Conservation (phyloP, 179 eudicot genomes). For the Silene noctiflora region DNA sequence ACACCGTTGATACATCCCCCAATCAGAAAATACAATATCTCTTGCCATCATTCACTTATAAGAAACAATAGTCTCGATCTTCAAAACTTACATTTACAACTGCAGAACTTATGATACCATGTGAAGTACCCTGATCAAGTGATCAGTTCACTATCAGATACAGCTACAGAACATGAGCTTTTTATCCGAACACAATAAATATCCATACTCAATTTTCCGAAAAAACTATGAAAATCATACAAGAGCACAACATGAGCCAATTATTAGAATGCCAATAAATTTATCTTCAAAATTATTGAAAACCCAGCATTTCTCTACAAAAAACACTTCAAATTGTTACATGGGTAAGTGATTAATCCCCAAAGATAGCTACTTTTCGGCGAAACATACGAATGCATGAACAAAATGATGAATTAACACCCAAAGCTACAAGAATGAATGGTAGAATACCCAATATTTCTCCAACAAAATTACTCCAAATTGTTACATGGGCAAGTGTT, state of each 20-base stretch:
- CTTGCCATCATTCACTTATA: not conserved
- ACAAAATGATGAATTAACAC: not conserved
- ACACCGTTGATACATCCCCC: too few species aligned
- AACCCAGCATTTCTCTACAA: not conserved
- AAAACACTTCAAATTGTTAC: constrained; percentile 4
- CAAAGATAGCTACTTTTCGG: not conserved
- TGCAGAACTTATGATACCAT: not conserved
- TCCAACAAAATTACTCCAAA: not conserved
- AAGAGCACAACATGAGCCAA: not conserved
- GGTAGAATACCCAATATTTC: too few species aligned
- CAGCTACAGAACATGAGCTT: too few species aligned
- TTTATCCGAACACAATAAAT: not conserved
- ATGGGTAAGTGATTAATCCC: not conserved
- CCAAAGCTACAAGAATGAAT: too few species aligned
- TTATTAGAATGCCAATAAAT: not conserved
- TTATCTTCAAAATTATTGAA: not conserved
- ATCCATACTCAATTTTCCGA: too few species aligned
- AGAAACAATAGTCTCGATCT: not conserved
- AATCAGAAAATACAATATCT: not conserved
- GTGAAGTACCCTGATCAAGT: not conserved
- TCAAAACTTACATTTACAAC: not conserved
- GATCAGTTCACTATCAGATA: too few species aligned
- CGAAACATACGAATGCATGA: not conserved
- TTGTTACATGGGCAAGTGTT: not conserved
- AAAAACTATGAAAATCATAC: not conserved